Conservation (phyloP, 73 alveolate species). For the Uronychia binucleata region DNA sequence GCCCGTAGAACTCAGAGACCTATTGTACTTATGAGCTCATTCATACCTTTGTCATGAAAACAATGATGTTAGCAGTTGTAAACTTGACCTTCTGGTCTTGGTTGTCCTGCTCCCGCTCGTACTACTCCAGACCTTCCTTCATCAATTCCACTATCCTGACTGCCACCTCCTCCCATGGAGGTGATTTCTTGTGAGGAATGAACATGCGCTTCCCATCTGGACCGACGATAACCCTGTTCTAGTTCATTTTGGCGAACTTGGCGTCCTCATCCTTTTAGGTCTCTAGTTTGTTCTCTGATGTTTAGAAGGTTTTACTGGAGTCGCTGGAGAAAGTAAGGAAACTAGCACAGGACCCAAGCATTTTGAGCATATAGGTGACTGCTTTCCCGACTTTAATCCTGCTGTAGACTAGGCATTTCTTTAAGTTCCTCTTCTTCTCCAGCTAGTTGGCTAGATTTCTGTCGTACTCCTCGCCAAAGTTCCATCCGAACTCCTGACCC, state of each 20-base stretch:
- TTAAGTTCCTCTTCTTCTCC: background rate
- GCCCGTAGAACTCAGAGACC: conserved; percentile 8
- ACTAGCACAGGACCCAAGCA: background rate
- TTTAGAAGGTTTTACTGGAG: background rate
- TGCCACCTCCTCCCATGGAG: background rate
- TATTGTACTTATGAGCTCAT: background rate
- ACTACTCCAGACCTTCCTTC: background rate
- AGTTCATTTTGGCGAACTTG: background rate
- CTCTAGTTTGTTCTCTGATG: background rate
- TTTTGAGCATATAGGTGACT: background rate
- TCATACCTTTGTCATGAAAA: background rate
- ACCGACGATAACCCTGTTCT: background rate
- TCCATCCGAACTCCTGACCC: background rate
- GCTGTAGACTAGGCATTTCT: background rate
- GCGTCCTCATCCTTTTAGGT: background rate
- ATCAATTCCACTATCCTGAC: background rate
- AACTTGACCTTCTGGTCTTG: background rate
- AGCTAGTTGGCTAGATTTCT: background rate
- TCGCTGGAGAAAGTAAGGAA: background rate
- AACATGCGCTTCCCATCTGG: background rate
- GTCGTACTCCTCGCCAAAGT: background rate
- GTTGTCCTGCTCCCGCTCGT: background rate
- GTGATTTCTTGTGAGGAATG: background rate
- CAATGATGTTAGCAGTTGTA: background rate
- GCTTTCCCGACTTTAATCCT: background rate